Evolutionary conservation across 2,329 filamentous ascomycete species (phyloP).

Genomic region (Apiospora hydei): DNA sequence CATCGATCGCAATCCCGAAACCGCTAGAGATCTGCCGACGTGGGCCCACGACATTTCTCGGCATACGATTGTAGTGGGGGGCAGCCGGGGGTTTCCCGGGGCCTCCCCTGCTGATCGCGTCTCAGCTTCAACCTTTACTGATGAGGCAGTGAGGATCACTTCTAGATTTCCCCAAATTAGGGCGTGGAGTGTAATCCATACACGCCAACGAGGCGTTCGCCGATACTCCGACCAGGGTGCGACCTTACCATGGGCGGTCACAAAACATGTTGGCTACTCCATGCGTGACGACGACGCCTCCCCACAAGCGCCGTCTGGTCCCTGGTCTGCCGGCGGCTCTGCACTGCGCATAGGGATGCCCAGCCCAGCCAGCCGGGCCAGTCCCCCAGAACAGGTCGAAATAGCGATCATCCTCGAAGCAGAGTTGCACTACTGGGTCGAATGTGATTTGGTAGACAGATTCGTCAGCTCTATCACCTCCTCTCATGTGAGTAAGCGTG

Average conservation of each 20-base stretch:
- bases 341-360: slow-evolving; percentile 5
- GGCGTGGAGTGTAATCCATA: not conserved
- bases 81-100: slow-evolving; percentile 2
- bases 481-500: slow-evolving; percentile 1
- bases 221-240: not conserved
- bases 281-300: slow-evolving; percentile 12
- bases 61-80: slow-evolving; percentile 1
- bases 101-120: slow-evolving; percentile 8
- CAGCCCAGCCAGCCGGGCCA: not conserved
- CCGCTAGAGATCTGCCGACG: not conserved
- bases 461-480: slow-evolving; percentile 3
- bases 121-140: slow-evolving; percentile 11
- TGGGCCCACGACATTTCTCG: slow-evolving; percentile 12
- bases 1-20: slow-evolving; percentile 21
- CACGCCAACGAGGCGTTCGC: not conserved
- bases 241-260: slow-evolving; percentile 2
- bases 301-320: not conserved
- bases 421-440: not conserved
- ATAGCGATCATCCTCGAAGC: slow-evolving; percentile 13
- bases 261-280: slow-evolving; percentile 9
- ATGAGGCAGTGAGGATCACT: slow-evolving; percentile 21
- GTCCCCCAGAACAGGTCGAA: not conserved
- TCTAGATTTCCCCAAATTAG: slow-evolving; percentile 17
- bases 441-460: not conserved
- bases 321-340: slow-evolving; percentile 1